Base-by-base conservation (phyloP, 2,329 filamentous ascomycete genomes). In the Shiraia bambusicola region DNA sequence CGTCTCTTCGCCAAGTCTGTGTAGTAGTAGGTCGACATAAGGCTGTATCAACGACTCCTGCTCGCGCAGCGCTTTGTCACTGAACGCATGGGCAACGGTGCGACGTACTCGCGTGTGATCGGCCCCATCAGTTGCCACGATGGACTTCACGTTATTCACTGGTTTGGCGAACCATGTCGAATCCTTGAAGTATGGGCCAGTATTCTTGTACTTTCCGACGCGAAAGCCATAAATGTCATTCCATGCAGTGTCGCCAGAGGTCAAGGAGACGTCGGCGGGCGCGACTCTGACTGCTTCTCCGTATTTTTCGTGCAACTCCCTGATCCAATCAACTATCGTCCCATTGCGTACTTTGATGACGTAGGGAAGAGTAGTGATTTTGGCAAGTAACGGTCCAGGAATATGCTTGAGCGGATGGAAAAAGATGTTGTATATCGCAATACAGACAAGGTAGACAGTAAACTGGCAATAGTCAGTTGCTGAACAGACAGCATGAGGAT, bases 181-280 rank as follows among this genome's bases (percentile, higher is more conserved):
- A 34, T 73, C 64, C 40, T 73, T 74, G 6, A 63, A 49, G 34
- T 67, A 67, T 14, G 65, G 45, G 12, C 49, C 40, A 1, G 64
- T 60, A 42, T 65, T 59, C 57, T 69, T 54, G 42, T 49, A 42
- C 51, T 68, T 69, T 15, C 68, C 67, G 0, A 47, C 63, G 4
- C 61, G 58, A 49, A 65, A 65, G 10, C 70, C 71, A 46, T 73
- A 74, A 26, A 75, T 70, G 19, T 74, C 72, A 34, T 63, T 62
- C 65, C 68, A 74, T 2, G 70, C 69, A 2, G 65, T 68, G 1
- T 73, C 69, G n/a, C 56, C 67, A 3, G 67, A 65, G 37, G 63
- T 73, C 54, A 73, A 72, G 1, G 71, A 72, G 0, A 74, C 40
- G 41, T 75, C 70, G 19, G 63, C 65, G 0, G 72, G 73, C 0